A percentile compares a stretch with the other conserved stretches of the same genome.
These are phyloP conservation scores for Yamadazyma scolyti DNA, from an alignment of 805 yeast species.

Conservation along the genomic window DNA sequence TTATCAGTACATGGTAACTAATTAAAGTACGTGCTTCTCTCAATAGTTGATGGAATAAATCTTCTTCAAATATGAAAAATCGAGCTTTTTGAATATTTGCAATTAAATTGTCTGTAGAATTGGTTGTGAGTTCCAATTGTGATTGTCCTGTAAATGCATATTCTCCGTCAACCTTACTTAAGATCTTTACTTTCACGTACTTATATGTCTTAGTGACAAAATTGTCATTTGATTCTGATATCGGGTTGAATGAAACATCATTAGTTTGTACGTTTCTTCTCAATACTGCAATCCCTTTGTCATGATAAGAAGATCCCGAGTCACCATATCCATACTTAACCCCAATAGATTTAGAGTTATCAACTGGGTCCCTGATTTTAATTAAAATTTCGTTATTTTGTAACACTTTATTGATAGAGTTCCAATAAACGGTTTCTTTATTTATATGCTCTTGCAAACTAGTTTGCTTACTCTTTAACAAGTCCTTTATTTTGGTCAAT, in stretches of 20 bases:
- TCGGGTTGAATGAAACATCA: constrained; percentile 30
- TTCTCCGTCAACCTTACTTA: constrained; percentile 52
- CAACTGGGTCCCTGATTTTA: constrained; percentile 54
- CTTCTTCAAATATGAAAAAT: constrained; percentile 80
- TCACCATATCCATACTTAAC: constrained; percentile 90
- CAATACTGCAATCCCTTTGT: constrained; percentile 73
- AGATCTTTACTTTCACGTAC: constrained; percentile 57
- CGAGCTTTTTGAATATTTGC: constrained; percentile 65
- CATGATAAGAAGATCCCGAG: constrained; percentile 75
- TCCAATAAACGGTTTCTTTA: constrained; percentile 71
- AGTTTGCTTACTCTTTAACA: constrained; percentile 48
- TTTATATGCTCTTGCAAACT: constrained; percentile 51
- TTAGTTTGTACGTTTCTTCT: constrained; percentile 42
- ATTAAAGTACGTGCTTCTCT: constrained; percentile 71
- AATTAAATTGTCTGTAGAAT: constrained; percentile 25
- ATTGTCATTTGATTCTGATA: constrained; percentile 24
- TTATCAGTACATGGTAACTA: constrained; percentile 64
- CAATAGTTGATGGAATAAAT: constrained; percentile 71
- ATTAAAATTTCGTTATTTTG: constrained; percentile 58
- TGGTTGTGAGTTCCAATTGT: constrained; percentile 19
- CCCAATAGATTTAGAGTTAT: constrained; percentile 55
- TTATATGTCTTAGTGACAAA: constrained; percentile 36
- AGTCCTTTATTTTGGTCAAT: constrained; percentile 49
- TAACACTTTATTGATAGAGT: constrained; percentile 41
- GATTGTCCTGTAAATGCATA: constrained; percentile 59